Base-by-base conservation (phyloP, 495 filamentous ascomycete genomes). In the Neurospora hispaniola region DNA sequence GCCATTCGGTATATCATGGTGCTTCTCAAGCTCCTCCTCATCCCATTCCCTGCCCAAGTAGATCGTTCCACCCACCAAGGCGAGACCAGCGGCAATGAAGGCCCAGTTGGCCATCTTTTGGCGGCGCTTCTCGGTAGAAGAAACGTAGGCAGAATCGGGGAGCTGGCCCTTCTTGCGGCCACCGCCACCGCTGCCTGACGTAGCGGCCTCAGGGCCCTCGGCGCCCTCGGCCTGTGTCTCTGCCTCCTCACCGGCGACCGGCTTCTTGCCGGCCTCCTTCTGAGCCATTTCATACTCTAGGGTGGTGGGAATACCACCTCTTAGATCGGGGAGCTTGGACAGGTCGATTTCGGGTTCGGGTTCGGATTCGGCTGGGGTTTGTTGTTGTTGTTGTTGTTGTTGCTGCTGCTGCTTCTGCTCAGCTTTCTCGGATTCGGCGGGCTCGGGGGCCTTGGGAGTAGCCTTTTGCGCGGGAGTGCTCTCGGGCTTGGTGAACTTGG, bases 241-340 rank as follows among this genome's bases (percentile, higher is more conserved):
- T 35, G 54, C 54, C 6, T 66, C 54, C 54, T 66, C 54, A 66
- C 54, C 27, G 14, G 54, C 54, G 27, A 35, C 54, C 27, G 54
- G 54, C 54, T 66, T 66, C 54, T 66, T 66, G 54, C 14, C 54
- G 54, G 54, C 54, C 27, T 66, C 54, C 54, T 66, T 66, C 54
- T 66, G 54, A 14, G 84, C 85, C 5, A 82, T 87, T 80, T 92
- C 89, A 74, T 91, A 88, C 78, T 96, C 92, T 42, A 97, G 85
- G 20, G 94, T 97, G 23, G 94, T 97, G 1, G 94, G 94, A 73
- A 97, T 96, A 75, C 94, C 94, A 79, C 95, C 91, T 9, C 92
- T 95, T 31, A 97, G 88, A 78, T 97, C 94, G 72, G 94, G 94
- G 20, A 97, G 86, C 23, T 91, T 90, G 76, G 87, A 82, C 3